Evolutionary conservation across 148 eudicot genomes (phyloP).

Genomic region (Silene uniflora): DNA sequence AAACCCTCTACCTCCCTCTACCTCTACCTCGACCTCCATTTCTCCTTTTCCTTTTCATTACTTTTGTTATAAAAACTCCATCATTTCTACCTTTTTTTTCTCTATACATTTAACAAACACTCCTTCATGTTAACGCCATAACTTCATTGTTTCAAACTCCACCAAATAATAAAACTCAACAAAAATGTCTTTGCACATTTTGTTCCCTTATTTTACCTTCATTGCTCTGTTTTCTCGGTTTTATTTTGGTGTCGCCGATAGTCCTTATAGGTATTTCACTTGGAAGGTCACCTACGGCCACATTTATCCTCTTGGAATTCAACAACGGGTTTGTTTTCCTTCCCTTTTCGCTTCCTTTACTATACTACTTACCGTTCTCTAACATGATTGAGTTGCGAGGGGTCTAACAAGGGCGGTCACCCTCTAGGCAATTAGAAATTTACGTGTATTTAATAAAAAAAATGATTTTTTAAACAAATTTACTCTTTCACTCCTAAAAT

Average conservation of each 20-base stretch:
- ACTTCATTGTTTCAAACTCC: not conserved
- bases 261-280: slow-evolving; percentile 35
- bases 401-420: no score
- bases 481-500: no score
- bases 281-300: slow-evolving; percentile 51
- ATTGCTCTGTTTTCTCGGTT: slow-evolving; percentile 21
- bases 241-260: slow-evolving; percentile 19
- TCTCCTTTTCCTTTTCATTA: not conserved
- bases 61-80: not conserved
- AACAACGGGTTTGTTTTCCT: slow-evolving; percentile 32
- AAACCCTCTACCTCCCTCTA: not conserved
- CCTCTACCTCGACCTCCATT: not conserved
- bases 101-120: slow-evolving; percentile 12
- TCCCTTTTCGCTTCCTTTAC: not conserved
- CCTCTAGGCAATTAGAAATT: no score
- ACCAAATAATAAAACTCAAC: not conserved
- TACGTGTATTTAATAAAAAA: no score
- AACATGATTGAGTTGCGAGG: not conserved
- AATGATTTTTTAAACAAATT: no score
- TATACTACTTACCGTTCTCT: not conserved
- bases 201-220: slow-evolving; percentile 1
- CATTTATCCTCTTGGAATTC: slow-evolving; percentile 46
- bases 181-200: slow-evolving; percentile 8
- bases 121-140: not conserved
- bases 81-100: not conserved